phyloP scores from a whole-genome alignment of 805 yeast species.

The Yarrowia keelungensis region DNA sequence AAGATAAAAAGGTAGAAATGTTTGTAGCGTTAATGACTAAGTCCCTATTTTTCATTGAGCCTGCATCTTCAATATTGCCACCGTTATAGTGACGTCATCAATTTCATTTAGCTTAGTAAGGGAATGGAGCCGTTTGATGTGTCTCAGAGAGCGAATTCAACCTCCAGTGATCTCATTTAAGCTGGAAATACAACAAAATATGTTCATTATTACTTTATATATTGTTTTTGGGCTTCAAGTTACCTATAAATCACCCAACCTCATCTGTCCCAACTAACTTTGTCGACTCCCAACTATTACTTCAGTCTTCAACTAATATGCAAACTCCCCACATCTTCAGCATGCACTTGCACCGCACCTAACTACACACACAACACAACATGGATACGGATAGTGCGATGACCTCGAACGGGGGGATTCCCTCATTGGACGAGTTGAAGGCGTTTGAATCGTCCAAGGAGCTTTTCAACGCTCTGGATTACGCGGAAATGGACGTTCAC shows the following conservation, averaged over 20 bases:
- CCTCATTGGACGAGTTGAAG: constrained; percentile 6
- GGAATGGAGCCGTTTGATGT: too few species aligned
- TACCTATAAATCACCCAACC: too few species aligned
- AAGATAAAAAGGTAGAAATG: too few species aligned
- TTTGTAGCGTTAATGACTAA: too few species aligned
- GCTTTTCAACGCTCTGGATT: constrained; percentile 25
- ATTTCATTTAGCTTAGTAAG: neutral
- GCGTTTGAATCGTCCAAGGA: neutral
- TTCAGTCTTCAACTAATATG: neutral
- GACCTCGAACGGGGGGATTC: constrained; percentile 2
- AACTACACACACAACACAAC: neutral
- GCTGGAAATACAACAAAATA: too few species aligned
- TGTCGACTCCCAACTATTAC: too few species aligned
- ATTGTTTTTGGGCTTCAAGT: too few species aligned
- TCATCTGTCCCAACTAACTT: too few species aligned
- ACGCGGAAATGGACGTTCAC: constrained; percentile 26
- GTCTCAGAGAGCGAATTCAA: too few species aligned
- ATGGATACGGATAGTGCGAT: constrained; percentile 21
- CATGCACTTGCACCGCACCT: neutral
- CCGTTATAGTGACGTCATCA: constrained; percentile 3
- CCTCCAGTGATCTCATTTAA: too few species aligned
- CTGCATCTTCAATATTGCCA: neutral
- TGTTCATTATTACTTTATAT: too few species aligned
- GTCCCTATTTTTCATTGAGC: neutral
- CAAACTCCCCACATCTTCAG: neutral